Evolutionary conservation across 805 yeast genomes (phyloP).

Genomic region (Clavispora vitiphila): DNA sequence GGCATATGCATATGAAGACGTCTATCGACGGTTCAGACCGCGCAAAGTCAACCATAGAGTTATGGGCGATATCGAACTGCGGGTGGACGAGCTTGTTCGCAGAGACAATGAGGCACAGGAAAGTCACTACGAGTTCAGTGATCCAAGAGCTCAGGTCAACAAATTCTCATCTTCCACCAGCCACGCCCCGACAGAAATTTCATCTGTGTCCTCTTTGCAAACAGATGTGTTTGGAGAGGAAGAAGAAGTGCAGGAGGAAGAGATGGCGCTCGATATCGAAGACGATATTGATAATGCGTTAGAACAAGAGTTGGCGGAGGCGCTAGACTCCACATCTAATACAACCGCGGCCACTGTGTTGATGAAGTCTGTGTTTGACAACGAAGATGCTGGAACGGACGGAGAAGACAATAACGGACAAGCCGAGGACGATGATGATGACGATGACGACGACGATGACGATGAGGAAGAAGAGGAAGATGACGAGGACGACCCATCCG

Average conservation of each 20-base stretch:
- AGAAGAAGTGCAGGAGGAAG: slow-evolving; percentile 26
- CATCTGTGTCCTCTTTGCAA: not conserved
- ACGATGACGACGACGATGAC: slow-evolving; percentile 47
- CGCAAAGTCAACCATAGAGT: slow-evolving; percentile 64
- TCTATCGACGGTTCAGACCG: slow-evolving; percentile 64
- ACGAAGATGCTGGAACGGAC: slow-evolving; percentile 8
- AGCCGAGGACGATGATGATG: slow-evolving; percentile 9
- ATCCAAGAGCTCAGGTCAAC: slow-evolving; percentile 32
- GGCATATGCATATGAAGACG: slow-evolving; percentile 73
- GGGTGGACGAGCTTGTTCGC: slow-evolving; percentile 69
- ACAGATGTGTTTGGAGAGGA: slow-evolving; percentile 3
- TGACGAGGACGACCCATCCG: no score
- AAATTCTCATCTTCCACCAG: not conserved
- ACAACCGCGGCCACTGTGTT: slow-evolving; percentile 16
- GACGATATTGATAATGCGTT: slow-evolving; percentile 36
- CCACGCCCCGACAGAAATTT: not conserved
- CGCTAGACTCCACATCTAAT: slow-evolving; percentile 35
- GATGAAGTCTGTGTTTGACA: slow-evolving; percentile 14
- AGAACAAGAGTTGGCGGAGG: slow-evolving; percentile 56
- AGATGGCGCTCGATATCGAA: slow-evolving; percentile 29
- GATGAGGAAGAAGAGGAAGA: slow-evolving; percentile 48
- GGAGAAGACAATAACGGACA: not conserved
- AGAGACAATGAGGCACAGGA: slow-evolving; percentile 83
- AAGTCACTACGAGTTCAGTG: slow-evolving; percentile 69
- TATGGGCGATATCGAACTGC: slow-evolving; percentile 71